Evolutionary conservation across 2,329 filamentous ascomycete species (phyloP), one percentile per base, ranked within the genome.

Genomic region (Fusarium staphyleae): DNA sequence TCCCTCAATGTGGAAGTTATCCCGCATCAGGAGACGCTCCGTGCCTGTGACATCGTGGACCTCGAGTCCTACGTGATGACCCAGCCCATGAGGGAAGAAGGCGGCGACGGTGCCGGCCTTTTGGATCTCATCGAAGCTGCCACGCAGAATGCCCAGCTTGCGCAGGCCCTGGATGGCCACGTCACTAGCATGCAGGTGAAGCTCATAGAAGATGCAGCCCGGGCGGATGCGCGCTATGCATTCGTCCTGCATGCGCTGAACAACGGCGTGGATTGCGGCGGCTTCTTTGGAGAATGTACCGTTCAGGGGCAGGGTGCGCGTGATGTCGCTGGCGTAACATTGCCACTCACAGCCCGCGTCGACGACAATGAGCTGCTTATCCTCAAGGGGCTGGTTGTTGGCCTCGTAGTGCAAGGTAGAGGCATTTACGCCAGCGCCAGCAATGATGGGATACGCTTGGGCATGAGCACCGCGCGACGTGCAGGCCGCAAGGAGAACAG

Each of bases 391-490:
- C 65, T 89, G 82, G 66, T 96, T 81, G 70, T 99, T 98, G 46
- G 82, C 84, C 35, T 84, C 82, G 72, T 99, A 99, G 74, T 99
- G 95, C 33, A 98, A 78, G 0, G 90, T 93, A 12, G 89, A 87
- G 5, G 89, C 92, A 68, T 95, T 95, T n/a, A 79, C 70, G 1
- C 93, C 93, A 2, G 89, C 86, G 2, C 90, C 93, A 37, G 90
- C 91, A 64, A 99, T 97, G n/a, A 92, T 84, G 39, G 87, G 85
- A 70, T 99, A 99, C 0, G 93, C 87, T 76, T 96, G 90, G 43
- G 85, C 78, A 59, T 88, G 89, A 3, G 90, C 88, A 57, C 89
- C 89, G 45, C 82, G 79, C 7, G 87, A 81, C 42, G 90, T 86
- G 70, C 91, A 96, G 16, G 84, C 83, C 28, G 85, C 81, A 18